Percentiles rank a stretch among this genome's conserved stretches.
Evolutionary conservation across 345 rosid genomes (phyloP).

Genomic region (Eucalyptus tenuipes): DNA sequence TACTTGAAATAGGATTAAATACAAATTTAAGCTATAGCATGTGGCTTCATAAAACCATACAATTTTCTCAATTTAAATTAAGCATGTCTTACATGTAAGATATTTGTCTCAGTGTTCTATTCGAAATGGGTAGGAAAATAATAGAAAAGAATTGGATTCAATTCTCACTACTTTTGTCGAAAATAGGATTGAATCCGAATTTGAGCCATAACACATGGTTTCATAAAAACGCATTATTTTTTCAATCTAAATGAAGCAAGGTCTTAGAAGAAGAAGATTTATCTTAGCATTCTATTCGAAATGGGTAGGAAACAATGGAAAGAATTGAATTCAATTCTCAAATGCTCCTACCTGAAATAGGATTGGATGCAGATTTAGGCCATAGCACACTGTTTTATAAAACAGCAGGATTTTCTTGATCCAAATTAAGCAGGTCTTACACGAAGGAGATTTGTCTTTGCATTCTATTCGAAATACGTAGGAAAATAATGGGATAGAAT

Average conservation of each 20-base stretch:
- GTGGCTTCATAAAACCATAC: neutral
- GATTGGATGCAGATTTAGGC: neutral
- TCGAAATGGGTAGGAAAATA: neutral
- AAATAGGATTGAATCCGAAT: neutral
- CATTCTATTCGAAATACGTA: accelerated
- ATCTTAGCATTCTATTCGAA: too few species aligned
- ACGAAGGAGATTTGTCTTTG: accelerated
- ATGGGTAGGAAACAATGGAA: neutral
- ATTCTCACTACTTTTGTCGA: neutral
- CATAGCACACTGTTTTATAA: neutral
- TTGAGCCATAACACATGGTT: neutral
- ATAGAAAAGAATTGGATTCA: neutral
- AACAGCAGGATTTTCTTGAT: neutral
- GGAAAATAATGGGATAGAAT: neutral
- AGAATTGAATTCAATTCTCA: neutral
- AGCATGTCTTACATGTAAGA: neutral
- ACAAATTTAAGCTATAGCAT: neutral
- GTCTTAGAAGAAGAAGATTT: too few species aligned
- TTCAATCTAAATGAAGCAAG: neutral
- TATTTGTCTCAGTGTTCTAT: neutral
- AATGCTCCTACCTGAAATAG: neutral
- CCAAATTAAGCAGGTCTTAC: neutral
- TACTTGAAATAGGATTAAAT: neutral
- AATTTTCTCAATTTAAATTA: neutral
- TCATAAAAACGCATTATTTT: neutral